phyloP scores from a whole-genome alignment of 768 basidiomycete species.

The Leccinum obscurum region DNA sequence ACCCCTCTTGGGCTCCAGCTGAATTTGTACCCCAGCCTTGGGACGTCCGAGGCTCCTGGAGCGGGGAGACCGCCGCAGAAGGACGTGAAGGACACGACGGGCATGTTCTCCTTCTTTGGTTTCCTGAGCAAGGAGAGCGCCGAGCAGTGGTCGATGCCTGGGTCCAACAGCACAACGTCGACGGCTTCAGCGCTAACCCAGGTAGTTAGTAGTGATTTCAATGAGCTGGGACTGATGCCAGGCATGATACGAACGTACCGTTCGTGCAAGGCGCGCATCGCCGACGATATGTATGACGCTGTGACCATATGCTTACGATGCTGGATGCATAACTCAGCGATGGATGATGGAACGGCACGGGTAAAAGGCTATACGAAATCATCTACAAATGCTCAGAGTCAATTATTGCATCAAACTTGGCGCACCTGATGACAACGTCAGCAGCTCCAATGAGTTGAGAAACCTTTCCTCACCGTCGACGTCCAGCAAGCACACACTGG shows the following conservation, averaged over 20 bases:
- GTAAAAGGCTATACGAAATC: too few relatives aligned
- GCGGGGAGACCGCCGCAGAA: too few relatives aligned
- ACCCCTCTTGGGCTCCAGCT: too few relatives aligned
- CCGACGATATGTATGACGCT: conserved; percentile 84
- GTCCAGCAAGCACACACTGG: too few relatives aligned
- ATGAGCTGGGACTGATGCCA: neutral
- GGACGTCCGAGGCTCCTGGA: too few relatives aligned
- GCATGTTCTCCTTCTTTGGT: too few relatives aligned
- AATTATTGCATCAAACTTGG: conserved; percentile 43
- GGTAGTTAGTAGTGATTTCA: neutral
- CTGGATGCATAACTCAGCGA: conserved; percentile 74
- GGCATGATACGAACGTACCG: conserved; percentile 42
- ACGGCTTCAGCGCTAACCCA: conserved; percentile 55
- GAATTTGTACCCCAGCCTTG: too few relatives aligned
- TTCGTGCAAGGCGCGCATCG: conserved; percentile 68
- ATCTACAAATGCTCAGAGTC: too few relatives aligned
- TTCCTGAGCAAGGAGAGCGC: conserved; percentile 70
- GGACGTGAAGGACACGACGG: too few relatives aligned
- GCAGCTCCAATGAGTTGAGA: too few relatives aligned
- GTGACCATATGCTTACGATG: conserved; percentile 80
- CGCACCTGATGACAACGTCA: too few relatives aligned
- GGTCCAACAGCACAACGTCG: conserved; percentile 77
- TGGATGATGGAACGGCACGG: conserved; percentile 50
- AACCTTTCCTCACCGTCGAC: too few relatives aligned
- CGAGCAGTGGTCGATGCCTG: conserved; percentile 87